Conservation (phyloP, 805 yeast species). For the Myxozyma geophila region DNA sequence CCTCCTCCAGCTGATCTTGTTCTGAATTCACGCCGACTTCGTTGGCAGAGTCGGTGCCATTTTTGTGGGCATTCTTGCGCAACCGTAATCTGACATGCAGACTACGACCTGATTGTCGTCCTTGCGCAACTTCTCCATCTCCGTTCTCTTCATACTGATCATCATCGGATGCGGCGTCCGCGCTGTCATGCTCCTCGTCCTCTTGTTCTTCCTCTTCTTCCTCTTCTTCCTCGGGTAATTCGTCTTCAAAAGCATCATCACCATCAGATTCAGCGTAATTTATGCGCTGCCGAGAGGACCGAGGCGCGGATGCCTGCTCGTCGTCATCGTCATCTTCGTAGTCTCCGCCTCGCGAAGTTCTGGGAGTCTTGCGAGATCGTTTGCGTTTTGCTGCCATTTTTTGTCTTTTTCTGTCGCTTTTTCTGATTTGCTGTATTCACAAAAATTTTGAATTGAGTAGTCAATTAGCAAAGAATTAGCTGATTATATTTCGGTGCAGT, state of each 20-base stretch:
- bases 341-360: conserved; percentile 4
- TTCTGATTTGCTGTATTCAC: no score
- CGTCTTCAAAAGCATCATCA: conserved; percentile 39
- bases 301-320: conserved; percentile 10
- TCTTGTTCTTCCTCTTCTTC: conserved; percentile 39
- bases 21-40: not conserved
- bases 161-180: not conserved
- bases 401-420: conserved; percentile 60
- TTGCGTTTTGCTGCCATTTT: conserved; percentile 41
- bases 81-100: conserved; percentile 15
- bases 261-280: conserved; percentile 27
- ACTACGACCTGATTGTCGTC: conserved; percentile 11
- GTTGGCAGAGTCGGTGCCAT: not conserved
- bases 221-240: conserved; percentile 50
- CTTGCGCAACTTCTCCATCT: conserved; percentile 25
- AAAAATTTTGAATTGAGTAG: no score
- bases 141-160: conserved; percentile 51
- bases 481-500: no score
- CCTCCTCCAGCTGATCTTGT: no score
- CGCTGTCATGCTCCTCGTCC: no score
- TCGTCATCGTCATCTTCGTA: conserved; percentile 6
- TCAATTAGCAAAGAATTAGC: no score
- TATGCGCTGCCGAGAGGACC: conserved; percentile 24
- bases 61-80: not conserved
- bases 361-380: conserved; percentile 19